These are phyloP conservation scores for Acanthochlamys bracteata DNA, from an alignment of 106 monocot species.

Conservation along the genomic window DNA sequence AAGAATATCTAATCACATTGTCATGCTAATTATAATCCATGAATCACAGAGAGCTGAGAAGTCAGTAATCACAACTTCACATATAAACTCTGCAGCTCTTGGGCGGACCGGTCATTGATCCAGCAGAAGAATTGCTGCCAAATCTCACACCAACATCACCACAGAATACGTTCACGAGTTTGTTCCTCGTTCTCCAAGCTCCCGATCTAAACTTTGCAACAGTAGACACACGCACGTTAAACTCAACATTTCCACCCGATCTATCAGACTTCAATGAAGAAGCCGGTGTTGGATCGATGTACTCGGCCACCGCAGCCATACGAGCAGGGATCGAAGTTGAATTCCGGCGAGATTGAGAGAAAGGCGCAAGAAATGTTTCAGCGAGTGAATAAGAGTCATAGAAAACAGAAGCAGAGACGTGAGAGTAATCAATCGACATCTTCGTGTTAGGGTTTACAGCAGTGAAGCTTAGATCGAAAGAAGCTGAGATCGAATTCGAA, in stretches of 20 bases:
- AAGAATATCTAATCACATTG: too few species aligned
- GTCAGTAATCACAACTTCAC: not conserved
- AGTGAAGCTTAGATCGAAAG: not conserved
- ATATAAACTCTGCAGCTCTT: not conserved
- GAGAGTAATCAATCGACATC: slow-evolving; percentile 3
- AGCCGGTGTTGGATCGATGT: slow-evolving; percentile 17
- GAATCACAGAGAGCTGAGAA: not conserved
- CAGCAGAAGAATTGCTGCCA: not conserved
- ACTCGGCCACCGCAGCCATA: slow-evolving; percentile 20
- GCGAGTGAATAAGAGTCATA: not conserved
- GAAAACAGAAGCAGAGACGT: not conserved
- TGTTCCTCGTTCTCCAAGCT: slow-evolving; percentile 26
- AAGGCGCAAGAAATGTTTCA: not conserved
- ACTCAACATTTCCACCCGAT: slow-evolving; percentile 14
- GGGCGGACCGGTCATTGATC: not conserved
- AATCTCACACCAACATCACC: slow-evolving; percentile 12
- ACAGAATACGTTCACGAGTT: slow-evolving; percentile 22
- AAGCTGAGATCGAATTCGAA: not conserved
- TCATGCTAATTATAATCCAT: too few species aligned
- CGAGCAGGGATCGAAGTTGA: slow-evolving; percentile 5
- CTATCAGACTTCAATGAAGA: slow-evolving; percentile 14
- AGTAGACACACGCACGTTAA: slow-evolving; percentile 18
- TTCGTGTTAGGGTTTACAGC: slow-evolving; percentile 1
- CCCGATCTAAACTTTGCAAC: slow-evolving; percentile 21
- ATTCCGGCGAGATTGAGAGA: not conserved